Base-by-base conservation (phyloP, 805 yeast genomes). In the Nematodospora valgi region DNA sequence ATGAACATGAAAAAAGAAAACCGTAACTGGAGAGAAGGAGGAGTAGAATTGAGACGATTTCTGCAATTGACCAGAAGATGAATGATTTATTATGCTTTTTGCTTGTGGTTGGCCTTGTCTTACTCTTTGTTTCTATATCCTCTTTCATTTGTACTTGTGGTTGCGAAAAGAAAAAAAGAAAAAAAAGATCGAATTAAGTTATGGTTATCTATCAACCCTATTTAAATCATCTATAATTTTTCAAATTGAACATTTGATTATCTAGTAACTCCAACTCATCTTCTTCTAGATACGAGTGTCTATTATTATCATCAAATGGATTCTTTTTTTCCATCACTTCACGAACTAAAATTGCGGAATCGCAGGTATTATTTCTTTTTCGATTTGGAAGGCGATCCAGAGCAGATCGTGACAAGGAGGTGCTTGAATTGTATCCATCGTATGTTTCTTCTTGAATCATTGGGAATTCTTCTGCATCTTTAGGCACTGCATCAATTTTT, bases 231-330 rank as follows among this genome's bases (percentile, higher is more conserved):
- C n/a, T n/a, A n/a, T n/a, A n/a, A n/a, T n/a, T n/a, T 18, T 27
- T 33, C 5, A 33, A 16, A 9, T 18, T 27, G 18, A 35, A 37
- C 38, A 33, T 21, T 15, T 25, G 37, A 34, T 43, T 35, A 26
- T 54, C 47, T 35, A 54, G 40, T 25, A 43, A 39, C 18, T 47
- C 41, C 36, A 54, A 38, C 31, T 56, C 61, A 6, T 54, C 53
- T 8, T 49, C 51, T 27, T 48, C 50, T 37, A 56, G 44, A 11
- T 46, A 41, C 12, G 56, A 49, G 14, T 22, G 12, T 14, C 34
- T 23, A 23, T 28, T 12, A 15, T 14, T n/a, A 29, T 32, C 35
- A 14, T 28, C 23, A 16, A 32, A 32, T 24, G 37, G 40, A 19
- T 37, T 23, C 30, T 13, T 32, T 12, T 14, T 11, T 14, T 21